Evolutionary conservation across 2,329 filamentous ascomycete species (phyloP).

Genomic region (Parastagonospora avenae): DNA sequence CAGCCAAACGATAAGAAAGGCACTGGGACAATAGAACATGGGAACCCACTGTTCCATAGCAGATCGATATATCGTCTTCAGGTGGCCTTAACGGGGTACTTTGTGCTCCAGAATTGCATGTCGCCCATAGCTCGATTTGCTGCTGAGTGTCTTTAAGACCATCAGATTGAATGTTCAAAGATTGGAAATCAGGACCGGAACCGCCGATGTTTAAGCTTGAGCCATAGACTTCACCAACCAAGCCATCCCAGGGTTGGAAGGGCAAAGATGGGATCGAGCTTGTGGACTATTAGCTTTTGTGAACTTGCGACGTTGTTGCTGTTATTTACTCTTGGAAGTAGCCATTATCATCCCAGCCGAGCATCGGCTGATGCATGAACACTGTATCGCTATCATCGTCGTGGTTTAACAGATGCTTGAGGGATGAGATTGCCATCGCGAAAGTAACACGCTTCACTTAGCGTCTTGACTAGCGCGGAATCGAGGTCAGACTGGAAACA

Average conservation of each 20-base stretch:
- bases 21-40: not conserved
- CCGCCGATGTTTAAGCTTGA: slow-evolving; percentile 1
- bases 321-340: slow-evolving; percentile 14
- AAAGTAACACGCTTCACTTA: not conserved
- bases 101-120: slow-evolving; percentile 3
- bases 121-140: slow-evolving; percentile 24
- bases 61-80: slow-evolving; percentile 15
- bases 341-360: slow-evolving; percentile 13
- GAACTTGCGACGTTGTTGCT: rapidly evolving
- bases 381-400: slow-evolving; percentile 11
- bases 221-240: slow-evolving; percentile 12
- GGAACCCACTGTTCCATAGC: slow-evolving; percentile 29
- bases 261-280: slow-evolving; percentile 16
- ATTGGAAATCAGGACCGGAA: not conserved
- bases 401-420: slow-evolving; percentile 31
- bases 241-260: slow-evolving; percentile 19
- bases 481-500: not conserved
- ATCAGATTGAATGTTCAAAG: slow-evolving; percentile 1
- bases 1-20: not conserved
- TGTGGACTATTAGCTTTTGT: not conserved
- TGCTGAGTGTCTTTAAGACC: slow-evolving; percentile 12
- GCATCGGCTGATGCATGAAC: slow-evolving; percentile 1
- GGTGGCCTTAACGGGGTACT: not conserved
- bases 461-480: slow-evolving; percentile 11
- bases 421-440: slow-evolving; percentile 14